These are phyloP conservation scores for Pseudotsuga menziesii DNA, from an alignment of 75 land plant species.

Conservation along the genomic window DNA sequence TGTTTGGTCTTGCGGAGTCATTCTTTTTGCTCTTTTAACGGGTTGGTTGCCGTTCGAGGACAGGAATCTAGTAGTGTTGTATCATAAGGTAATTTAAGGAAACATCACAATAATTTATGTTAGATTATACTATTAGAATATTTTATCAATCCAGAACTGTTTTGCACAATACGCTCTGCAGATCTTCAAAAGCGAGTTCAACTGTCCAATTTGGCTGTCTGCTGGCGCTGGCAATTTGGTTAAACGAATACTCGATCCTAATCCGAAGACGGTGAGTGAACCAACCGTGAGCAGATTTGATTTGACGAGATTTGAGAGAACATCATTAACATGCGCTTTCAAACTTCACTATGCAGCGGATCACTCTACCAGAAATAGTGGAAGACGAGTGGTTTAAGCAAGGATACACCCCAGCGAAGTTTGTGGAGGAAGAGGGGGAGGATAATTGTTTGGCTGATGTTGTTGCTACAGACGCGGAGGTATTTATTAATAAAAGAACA, in stretches of 20 bases:
- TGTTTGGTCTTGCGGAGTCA: slow-evolving; percentile 68
- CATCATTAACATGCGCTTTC: not conserved
- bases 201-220: slow-evolving; percentile 76
- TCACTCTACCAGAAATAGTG: slow-evolving; percentile 53
- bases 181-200: slow-evolving; percentile 67
- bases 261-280: slow-evolving; percentile 37
- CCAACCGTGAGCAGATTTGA: not conserved
- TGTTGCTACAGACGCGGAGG: slow-evolving; percentile 10
- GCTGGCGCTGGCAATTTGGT: slow-evolving; percentile 63
- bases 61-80: slow-evolving; percentile 58
- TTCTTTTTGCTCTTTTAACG: slow-evolving; percentile 58
- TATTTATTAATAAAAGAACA: too few species aligned
- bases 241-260: slow-evolving; percentile 70
- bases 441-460: slow-evolving; percentile 7
- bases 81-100: slow-evolving; percentile 50
- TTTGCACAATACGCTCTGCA: slow-evolving; percentile 17
- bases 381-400: slow-evolving; percentile 76
- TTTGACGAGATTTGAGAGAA: not conserved
- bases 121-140: not conserved
- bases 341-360: slow-evolving; percentile 22
- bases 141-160: too few species aligned
- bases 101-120: not conserved
- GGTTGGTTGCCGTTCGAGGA: slow-evolving; percentile 82
- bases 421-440: slow-evolving; percentile 31
- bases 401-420: slow-evolving; percentile 43